A percentile compares a stretch with the other conserved stretches of the same genome.
Conservation (phyloP, 2,329 filamentous ascomycete species). For the Coniochaeta sp. region DNA sequence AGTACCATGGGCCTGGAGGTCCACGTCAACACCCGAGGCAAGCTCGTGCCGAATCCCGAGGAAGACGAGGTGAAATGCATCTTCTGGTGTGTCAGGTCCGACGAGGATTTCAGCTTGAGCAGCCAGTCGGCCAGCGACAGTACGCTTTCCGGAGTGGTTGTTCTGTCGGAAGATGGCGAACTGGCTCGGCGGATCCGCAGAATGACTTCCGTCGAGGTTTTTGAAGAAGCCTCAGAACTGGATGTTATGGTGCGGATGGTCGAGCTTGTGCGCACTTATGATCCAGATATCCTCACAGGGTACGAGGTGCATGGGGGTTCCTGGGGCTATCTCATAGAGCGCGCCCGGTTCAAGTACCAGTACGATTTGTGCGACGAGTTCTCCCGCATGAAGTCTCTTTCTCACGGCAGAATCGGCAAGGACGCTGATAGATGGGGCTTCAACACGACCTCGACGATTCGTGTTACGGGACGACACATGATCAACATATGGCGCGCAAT, state of each 20-base stretch:
- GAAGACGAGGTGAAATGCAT: constrained; percentile 82
- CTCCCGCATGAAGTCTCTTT: constrained; percentile 78
- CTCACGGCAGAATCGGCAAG: constrained; percentile 77
- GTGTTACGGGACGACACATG: constrained; percentile 88
- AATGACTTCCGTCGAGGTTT: constrained; percentile 53
- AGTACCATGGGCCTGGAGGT: constrained; percentile 91
- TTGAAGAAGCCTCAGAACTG: constrained; percentile 71
- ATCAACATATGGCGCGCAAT: constrained; percentile 98
- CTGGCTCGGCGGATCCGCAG: constrained; percentile 55
- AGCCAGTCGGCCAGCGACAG: constrained; percentile 35
- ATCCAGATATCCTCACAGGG: constrained; percentile 89
- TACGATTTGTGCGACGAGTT: constrained; percentile 88
- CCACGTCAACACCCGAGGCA: constrained; percentile 80
- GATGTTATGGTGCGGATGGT: constrained; percentile 81
- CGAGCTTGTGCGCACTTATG: constrained; percentile 72
- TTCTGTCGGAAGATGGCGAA: constrained; percentile 56
- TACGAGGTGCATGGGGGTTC: constrained; percentile 91
- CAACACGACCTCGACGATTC: constrained; percentile 85
- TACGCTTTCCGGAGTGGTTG: constrained; percentile 63
- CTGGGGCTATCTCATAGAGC: constrained; percentile 93
- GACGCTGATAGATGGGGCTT: constrained; percentile 89
- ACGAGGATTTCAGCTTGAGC: constrained; percentile 50
- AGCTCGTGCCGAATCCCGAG: constrained; percentile 79
- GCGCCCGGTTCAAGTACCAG: constrained; percentile 78
- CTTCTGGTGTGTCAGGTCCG: constrained; percentile 83